Evolutionary conservation across 1,139 yeast species (phyloP).

Genomic region (Suzukiozyma palmioleophila): DNA sequence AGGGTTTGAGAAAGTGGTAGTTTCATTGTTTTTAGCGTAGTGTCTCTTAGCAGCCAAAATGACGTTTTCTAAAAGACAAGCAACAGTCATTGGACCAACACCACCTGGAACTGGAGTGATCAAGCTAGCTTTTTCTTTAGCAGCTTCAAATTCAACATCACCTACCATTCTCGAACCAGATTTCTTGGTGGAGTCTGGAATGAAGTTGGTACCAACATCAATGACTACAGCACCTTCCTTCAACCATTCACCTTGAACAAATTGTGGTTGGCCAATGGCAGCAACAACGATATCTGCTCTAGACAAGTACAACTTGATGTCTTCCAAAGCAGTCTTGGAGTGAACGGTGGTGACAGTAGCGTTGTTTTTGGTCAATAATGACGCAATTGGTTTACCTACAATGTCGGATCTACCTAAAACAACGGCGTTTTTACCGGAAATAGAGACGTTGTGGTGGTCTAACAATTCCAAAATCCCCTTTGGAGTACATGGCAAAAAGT

Average conservation of each 20-base stretch:
- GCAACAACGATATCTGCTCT: slow-evolving; percentile 88
- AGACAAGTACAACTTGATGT: slow-evolving; percentile 55
- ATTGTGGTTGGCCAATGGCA: slow-evolving; percentile 84
- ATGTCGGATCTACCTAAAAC: slow-evolving; percentile 95
- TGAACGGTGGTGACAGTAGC: slow-evolving; percentile 87
- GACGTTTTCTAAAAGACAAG: slow-evolving; percentile 88
- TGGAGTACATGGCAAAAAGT: slow-evolving; percentile 93
- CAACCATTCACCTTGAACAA: slow-evolving; percentile 86
- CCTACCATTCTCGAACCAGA: slow-evolving; percentile 88
- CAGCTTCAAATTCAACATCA: slow-evolving; percentile 79
- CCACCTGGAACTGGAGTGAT: slow-evolving; percentile 99
- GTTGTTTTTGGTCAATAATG: slow-evolving; percentile 70
- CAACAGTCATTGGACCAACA: slow-evolving; percentile 99
- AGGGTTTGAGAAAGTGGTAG: slow-evolving; percentile 54
- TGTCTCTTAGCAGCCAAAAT: slow-evolving; percentile 71
- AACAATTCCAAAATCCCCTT: slow-evolving; percentile 85
- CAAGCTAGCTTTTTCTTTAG: slow-evolving; percentile 60
- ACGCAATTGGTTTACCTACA: slow-evolving; percentile 92
- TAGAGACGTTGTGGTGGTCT: slow-evolving; percentile 53
- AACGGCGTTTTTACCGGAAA: slow-evolving; percentile 83
- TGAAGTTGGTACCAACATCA: slow-evolving; percentile 94
- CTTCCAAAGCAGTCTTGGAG: slow-evolving; percentile 57
- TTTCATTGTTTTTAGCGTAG: slow-evolving; percentile 37
- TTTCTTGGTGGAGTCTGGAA: slow-evolving; percentile 71
- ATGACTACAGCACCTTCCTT: slow-evolving; percentile 81